Conservation (phyloP, 192 early-diverging fungal species). For the Pilaira anomala region DNA sequence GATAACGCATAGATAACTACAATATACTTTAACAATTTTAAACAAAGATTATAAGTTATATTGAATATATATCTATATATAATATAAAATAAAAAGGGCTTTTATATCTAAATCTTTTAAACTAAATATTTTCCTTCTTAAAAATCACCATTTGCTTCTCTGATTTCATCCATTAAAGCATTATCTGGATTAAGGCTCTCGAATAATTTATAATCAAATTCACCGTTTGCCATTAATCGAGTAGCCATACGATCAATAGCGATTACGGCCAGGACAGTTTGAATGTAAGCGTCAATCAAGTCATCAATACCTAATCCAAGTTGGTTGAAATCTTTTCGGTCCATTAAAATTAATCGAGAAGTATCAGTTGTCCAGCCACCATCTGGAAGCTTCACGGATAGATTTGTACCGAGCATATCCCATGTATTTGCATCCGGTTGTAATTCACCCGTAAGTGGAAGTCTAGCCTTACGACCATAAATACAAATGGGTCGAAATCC, state of each 20-base stretch:
- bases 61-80: background rate
- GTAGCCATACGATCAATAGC: conserved; percentile 80
- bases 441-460: conserved; percentile 61
- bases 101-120: background rate
- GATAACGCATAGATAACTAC: too few species aligned
- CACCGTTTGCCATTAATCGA: conserved; percentile 47
- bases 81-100: background rate
- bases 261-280: conserved; percentile 80
- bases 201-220: conserved; percentile 58
- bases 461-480: conserved; percentile 75
- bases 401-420: conserved; percentile 91
- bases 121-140: too few species aligned
- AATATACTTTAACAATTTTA: too few species aligned
- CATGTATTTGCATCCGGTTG: conserved; percentile 63
- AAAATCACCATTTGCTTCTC: conserved; percentile 36
- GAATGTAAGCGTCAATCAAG: conserved; percentile 86
- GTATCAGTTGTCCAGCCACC: conserved; percentile 83
- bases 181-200: conserved; percentile 59
- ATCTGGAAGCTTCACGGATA: conserved; percentile 71
- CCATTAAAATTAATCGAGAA: conserved; percentile 80
- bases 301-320: conserved; percentile 82
- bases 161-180: conserved; percentile 53
- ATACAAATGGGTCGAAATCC: conserved; percentile 82
- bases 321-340: conserved; percentile 88
- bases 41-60: too few species aligned